Percentiles rank a stretch among this genome's conserved stretches.
These are phyloP conservation scores for Chalciporus sphaerocephalus DNA, from an alignment of 768 basidiomycete species.

Conservation along the genomic window DNA sequence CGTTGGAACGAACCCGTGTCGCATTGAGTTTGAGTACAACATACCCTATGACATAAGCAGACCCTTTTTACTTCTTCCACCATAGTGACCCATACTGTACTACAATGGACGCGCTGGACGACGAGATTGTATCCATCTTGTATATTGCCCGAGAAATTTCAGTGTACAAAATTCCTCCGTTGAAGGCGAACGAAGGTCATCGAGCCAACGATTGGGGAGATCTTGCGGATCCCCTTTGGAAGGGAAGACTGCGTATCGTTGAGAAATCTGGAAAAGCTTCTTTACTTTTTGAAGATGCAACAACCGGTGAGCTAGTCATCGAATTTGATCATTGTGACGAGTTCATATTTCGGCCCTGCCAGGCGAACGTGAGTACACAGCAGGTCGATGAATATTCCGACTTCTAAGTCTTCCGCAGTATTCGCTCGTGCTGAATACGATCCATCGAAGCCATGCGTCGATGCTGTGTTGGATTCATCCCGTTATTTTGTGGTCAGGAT, in stretches of 20 bases:
- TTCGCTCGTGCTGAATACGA: conserved; percentile 88
- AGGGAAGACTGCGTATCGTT: conserved; percentile 81
- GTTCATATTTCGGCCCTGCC: conserved; percentile 2
- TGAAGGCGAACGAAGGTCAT: conserved; percentile 84
- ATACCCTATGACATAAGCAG: conserved; percentile 24
- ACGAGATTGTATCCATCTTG: conserved; percentile 86
- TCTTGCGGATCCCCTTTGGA: conserved; percentile 80
- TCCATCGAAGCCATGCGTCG: conserved; percentile 74
- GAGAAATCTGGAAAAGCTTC: conserved; percentile 67
- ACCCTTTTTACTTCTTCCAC: background rate
- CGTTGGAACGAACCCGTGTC: too few relatives aligned
- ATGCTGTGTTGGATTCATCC: conserved; percentile 92
- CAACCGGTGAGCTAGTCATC: conserved; percentile 55
- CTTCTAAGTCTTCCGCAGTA: conserved; percentile 41
- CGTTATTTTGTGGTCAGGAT: conserved; percentile 92
- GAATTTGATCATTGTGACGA: background rate
- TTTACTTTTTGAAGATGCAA: conserved; percentile 75
- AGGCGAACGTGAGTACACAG: conserved; percentile 62
- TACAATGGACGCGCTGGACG: conserved; percentile 53
- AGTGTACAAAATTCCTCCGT: conserved; percentile 88
- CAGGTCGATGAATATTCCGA: conserved; percentile 7
- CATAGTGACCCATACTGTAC: background rate
- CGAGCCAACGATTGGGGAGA: conserved; percentile 93
- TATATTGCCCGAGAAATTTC: conserved; percentile 90
- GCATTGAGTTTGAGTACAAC: too few relatives aligned